Base-by-base conservation (phyloP, 108 stramenopile genomes). In the Pseudonitzschia pungens region DNA sequence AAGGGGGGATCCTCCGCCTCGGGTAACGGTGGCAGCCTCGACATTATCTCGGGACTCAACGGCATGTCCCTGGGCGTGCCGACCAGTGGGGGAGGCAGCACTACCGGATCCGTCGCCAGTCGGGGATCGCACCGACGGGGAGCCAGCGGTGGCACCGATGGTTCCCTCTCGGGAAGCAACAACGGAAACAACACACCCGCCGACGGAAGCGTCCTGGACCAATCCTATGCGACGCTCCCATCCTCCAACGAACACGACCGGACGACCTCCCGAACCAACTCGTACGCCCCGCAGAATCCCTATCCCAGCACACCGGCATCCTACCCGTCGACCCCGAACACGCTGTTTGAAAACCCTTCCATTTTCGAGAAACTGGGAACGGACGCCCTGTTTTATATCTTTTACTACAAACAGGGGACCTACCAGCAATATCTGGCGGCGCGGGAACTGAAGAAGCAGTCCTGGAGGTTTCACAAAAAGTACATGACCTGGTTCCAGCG, bases 401-500 rank as follows among this genome's bases (percentile, higher is more conserved):
- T 99, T 77, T 99, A 99, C 85, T 98, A 97, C 77, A 86, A 95
- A 59, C 99, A 98, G 73, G 97, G 97, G 22, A 98, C 98, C 10
- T 97, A 97, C 79, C 96, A 96, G 71, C 99, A 99, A 76, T 98
- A 98, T 75, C 82, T 99, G 58, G 99, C 99, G 1, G 99, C 99
- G 2, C 82, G 92, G 2, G 97, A 98, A 75, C 84, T 99, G 77
- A 98, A 98, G 85, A 95, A 96, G 76, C 96, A 98, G 73, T 92
- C 90, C 43, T 99, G 99, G 99, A 86, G 99, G 66, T 99, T 93
- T 82, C 99, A 99, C 83, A 98, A 98, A 74, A 98, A 98, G 93
- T 99, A 99, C 83, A 91, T 93, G 92, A 99, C 99, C 27, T 99
- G 99, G 99, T 99, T 99, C 81, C 97, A 98, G 79, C 91, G 98